Evolutionary conservation across 257 asterid genomes (phyloP), one percentile per base, ranked within the genome.

Genomic region (Salvia rosmarinus): DNA sequence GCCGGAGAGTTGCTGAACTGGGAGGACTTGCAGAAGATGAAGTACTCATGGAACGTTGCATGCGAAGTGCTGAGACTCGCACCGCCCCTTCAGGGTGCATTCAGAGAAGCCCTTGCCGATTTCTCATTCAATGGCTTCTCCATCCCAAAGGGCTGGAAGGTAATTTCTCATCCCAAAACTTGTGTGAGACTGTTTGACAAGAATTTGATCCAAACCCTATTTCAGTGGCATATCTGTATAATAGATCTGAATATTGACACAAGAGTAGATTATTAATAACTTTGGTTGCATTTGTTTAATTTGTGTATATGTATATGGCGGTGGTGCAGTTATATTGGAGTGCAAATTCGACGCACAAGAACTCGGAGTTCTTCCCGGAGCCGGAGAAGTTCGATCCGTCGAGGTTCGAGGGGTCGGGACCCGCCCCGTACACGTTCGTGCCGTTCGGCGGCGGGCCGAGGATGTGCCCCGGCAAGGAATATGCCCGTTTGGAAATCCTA

Each of bases 91-190:
- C 87, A 80, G 60, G 88, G 88, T 4, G 89, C 87, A 16, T 82
- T 86, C 20, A 80, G 91, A 71, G 91, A 86, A 74, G 89, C 91
- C 52, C 66, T 84, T 16, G 30, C 73, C 5, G 87, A 86, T 70
- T 82, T 86, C 35, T 55, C 73, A 0, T 83, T 47, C 71, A 80
- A 82, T 52, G 87, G 89, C 6, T 86, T 82, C 72, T 64, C 80
- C 4, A 82, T 86, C 40, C 91, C 91, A 0, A 86, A 86, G 78
- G 91, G 89, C n/a, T 86, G 89, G 91, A 86, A 84, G 82, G 88
- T 86, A 77, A 67, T 25, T 56, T 56, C 19, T 1, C 8, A 4
- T 4, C 39, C 4, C 39, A 34, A 34, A 5, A 34, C 39, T 34
- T 34, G 4, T 5, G 39, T 4, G 37, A 34, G 37, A 34, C 37